These are phyloP conservation scores for Ophiostoma populinum DNA, from an alignment of 2,329 filamentous ascomycete species.

Conservation along the genomic window DNA sequence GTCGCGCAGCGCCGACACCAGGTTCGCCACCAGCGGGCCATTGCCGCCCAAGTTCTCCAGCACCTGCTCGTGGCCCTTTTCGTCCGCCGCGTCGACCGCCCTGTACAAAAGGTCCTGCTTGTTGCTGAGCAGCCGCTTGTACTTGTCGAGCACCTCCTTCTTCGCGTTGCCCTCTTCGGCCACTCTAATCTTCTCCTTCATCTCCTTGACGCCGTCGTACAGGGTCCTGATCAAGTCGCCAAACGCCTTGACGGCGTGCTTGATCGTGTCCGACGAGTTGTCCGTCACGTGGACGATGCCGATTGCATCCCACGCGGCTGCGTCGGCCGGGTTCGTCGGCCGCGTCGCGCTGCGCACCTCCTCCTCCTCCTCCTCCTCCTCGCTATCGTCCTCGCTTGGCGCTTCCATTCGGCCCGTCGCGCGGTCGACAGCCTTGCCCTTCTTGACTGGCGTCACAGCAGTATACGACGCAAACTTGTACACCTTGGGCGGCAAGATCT, in stretches of 20 bases:
- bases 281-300: constrained; percentile 32
- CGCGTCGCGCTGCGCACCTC: constrained; percentile 24
- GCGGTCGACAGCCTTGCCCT: neutral
- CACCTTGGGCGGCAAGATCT: constrained; percentile 12
- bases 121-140: constrained; percentile 24
- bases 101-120: constrained; percentile 32
- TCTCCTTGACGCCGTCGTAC: constrained; percentile 28
- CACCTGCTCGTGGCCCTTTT: constrained; percentile 36
- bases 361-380: constrained; percentile 8
- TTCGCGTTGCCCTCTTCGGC: constrained; percentile 21
- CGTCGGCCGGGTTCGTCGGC: constrained; percentile 27
- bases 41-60: constrained; percentile 41
- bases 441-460: constrained; percentile 3
- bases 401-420: constrained; percentile 7
- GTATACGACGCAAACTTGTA: constrained; percentile 11
- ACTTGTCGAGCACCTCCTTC: constrained; percentile 18
- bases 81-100: constrained; percentile 35
- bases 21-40: constrained; percentile 35
- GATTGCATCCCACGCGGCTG: constrained; percentile 34
- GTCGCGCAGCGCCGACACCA: constrained; percentile 36
- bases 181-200: constrained; percentile 27
- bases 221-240: constrained; percentile 32
- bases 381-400: constrained; percentile 7
- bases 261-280: constrained; percentile 19
- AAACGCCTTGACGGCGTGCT: constrained; percentile 31